Percentiles rank a stretch among this genome's conserved stretches.
These are phyloP conservation scores for Asterella californica DNA, from an alignment of 225 moss, liverwort and hornwort genomes.

Conservation along the genomic window DNA sequence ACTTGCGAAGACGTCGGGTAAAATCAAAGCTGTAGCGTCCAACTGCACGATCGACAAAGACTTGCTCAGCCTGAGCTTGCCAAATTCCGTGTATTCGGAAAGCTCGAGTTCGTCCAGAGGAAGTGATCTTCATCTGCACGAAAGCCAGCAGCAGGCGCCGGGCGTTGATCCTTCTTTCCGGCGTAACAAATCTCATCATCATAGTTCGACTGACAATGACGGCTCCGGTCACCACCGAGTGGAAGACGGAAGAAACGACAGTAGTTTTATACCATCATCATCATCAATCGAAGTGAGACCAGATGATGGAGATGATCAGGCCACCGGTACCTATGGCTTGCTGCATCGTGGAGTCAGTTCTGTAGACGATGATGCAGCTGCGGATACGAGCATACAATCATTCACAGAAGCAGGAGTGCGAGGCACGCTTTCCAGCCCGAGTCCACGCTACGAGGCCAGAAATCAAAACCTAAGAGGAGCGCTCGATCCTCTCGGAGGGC, in stretches of 20 bases:
- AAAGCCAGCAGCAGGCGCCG: neutral
- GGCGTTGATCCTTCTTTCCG: neutral
- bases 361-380: constrained; percentile 11
- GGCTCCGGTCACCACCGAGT: constrained; percentile 12
- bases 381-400: constrained; percentile 20
- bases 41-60: constrained; percentile 22
- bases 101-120: constrained; percentile 30
- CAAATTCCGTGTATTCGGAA: constrained; percentile 24
- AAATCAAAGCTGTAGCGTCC: neutral
- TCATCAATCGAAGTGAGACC: neutral
- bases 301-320: constrained; percentile 8
- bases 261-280: neutral
- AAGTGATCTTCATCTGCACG: constrained; percentile 1
- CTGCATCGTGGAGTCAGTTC: neutral
- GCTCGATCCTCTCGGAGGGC: constrained; percentile 21
- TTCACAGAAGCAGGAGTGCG: neutral
- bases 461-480: neutral
- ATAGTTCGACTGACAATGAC: constrained; percentile 2
- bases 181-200: constrained; percentile 3
- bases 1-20: constrained; percentile 21
- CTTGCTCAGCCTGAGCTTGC: constrained; percentile 33
- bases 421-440: constrained; percentile 14
- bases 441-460: constrained; percentile 9
- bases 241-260: neutral
- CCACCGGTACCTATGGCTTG: neutral